Evolutionary conservation across 176 grass and related monocot species (phyloP).

Genomic region (Oryza meyeriana): DNA sequence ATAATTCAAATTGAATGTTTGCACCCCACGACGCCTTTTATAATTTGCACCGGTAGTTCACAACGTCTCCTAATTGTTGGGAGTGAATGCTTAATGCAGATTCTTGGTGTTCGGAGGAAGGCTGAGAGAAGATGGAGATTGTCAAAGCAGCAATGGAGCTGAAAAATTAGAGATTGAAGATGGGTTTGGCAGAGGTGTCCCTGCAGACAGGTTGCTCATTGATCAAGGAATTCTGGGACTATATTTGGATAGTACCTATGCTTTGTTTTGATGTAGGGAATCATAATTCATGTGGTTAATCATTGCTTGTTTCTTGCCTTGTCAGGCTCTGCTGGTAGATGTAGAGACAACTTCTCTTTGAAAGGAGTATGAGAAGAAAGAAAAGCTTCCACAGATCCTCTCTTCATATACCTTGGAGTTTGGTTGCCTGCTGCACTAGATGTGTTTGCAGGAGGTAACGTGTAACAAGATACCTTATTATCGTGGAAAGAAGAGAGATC

Average conservation of each 20-base stretch:
- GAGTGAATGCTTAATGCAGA: slow-evolving; percentile 45
- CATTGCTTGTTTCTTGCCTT: slow-evolving; percentile 15
- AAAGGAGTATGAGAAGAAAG: slow-evolving; percentile 87
- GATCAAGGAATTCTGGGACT: slow-evolving; percentile 10
- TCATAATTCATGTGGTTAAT: slow-evolving; percentile 17
- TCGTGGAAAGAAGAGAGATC: too few species aligned
- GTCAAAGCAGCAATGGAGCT: slow-evolving; percentile 88
- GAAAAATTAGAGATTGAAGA: slow-evolving; percentile 75
- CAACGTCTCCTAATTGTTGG: background rate
- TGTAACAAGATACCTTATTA: background rate
- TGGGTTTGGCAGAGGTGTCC: slow-evolving; percentile 64
- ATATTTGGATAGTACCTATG: background rate
- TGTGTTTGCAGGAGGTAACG: slow-evolving; percentile 95
- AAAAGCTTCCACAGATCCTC: slow-evolving; percentile 68
- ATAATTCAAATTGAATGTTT: background rate
- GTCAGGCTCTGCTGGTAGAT: slow-evolving; percentile 80
- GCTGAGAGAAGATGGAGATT: slow-evolving; percentile 99
- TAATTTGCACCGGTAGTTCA: background rate
- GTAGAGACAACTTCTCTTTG: slow-evolving; percentile 96
- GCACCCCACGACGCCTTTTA: background rate
- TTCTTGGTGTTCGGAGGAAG: slow-evolving; percentile 79
- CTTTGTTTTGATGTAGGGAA: slow-evolving; percentile 1
- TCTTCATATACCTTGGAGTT: slow-evolving; percentile 75
- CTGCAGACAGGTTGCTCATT: slow-evolving; percentile 60
- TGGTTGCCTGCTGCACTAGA: slow-evolving; percentile 77